Base-by-base conservation (phyloP, 2,329 filamentous ascomycete genomes). In the Aspergillus pseudoviridinutans region DNA sequence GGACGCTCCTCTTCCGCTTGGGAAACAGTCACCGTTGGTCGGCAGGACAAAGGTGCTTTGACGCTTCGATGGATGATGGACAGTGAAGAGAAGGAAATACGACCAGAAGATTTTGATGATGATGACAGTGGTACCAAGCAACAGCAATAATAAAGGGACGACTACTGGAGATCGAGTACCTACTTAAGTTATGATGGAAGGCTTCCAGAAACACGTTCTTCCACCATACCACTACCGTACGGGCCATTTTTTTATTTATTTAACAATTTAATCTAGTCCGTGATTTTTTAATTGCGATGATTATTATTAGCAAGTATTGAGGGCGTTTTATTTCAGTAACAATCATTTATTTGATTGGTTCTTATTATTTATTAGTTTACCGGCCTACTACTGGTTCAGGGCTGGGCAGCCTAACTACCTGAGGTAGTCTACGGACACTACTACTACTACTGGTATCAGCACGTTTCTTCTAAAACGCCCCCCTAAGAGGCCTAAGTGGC, bases 381-480 rank as follows among this genome's bases (percentile, higher is more conserved):
- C 53, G 14, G 50, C 49, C 49, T 51, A 32, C 51, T 49, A 58
- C 49, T 57, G 50, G 35, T 57, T 28, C 54, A 55, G 41, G 58
- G 53, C 51, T 54, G 50, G 47, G 27, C 29, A 12, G 41, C 25
- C 32, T 14, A 29, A 29, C 50, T 25, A 3, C 24, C n/a, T n/a
- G n/a, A n/a, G n/a, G n/a, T 42, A 49, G 49, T 51, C 29, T 27
- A 50, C 50, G 41, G 50, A 41, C 20, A 24, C 54, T 38, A 29
- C 54, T 38, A 24, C 54, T 38, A 29, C 54, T 38, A 38, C 42
- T 44, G 41, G 22, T 44, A 27, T 60, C 53, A 47, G 57, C 62
- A 64, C 58, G 62, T 64, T 64, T 60, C 62, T 60, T 63, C 49
- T 32, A 27, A 50, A 44, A 12, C 8, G 41, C 7, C n/a, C 22